A percentile compares a stretch with the other conserved stretches of the same genome.
phyloP scores from a whole-genome alignment of 257 asterid genomes.

The Ilex aquifolium region DNA sequence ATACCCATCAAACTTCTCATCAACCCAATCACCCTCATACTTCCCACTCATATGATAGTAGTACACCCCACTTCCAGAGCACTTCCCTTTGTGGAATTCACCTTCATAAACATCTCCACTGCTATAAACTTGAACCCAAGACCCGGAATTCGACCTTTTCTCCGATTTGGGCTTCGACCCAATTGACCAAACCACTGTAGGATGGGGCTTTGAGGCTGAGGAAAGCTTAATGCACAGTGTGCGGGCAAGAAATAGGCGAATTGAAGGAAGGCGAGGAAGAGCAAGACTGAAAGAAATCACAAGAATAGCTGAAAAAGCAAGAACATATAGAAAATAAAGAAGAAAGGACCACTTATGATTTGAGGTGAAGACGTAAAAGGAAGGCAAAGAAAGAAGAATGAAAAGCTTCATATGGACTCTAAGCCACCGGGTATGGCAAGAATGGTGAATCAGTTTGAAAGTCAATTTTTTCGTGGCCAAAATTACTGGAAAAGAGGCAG shows the following conservation, averaged over 20 bases:
- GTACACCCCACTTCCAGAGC: slow-evolving; percentile 46
- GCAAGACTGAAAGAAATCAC: slow-evolving; percentile 24
- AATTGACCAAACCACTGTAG: slow-evolving; percentile 42
- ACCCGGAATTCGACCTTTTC: slow-evolving; percentile 26
- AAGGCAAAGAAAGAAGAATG: slow-evolving; percentile 28
- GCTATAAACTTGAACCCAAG: slow-evolving; percentile 40
- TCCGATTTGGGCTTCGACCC: slow-evolving; percentile 34
- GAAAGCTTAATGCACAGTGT: slow-evolving; percentile 19
- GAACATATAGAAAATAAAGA: slow-evolving; percentile 19
- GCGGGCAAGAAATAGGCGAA: slow-evolving; percentile 28
- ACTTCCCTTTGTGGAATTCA: slow-evolving; percentile 43
- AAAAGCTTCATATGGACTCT: slow-evolving; percentile 33
- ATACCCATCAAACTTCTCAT: slow-evolving; percentile 39
- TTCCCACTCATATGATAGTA: slow-evolving; percentile 41
- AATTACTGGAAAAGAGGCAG: slow-evolving; percentile 26
- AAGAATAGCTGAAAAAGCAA: slow-evolving; percentile 19
- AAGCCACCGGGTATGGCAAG: slow-evolving; percentile 31
- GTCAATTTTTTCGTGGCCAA: slow-evolving; percentile 36
- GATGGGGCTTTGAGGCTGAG: slow-evolving; percentile 13
- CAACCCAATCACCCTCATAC: slow-evolving; percentile 48
- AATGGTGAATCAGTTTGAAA: slow-evolving; percentile 29
- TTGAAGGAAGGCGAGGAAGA: slow-evolving; percentile 31
- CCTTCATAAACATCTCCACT: slow-evolving; percentile 49
- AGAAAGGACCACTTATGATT: slow-evolving; percentile 22
- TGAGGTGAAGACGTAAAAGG: slow-evolving; percentile 26